These are phyloP conservation scores for Sanghuangporus sanghuang DNA, from an alignment of 1,284 basidiomycete genomes.

Conservation along the genomic window DNA sequence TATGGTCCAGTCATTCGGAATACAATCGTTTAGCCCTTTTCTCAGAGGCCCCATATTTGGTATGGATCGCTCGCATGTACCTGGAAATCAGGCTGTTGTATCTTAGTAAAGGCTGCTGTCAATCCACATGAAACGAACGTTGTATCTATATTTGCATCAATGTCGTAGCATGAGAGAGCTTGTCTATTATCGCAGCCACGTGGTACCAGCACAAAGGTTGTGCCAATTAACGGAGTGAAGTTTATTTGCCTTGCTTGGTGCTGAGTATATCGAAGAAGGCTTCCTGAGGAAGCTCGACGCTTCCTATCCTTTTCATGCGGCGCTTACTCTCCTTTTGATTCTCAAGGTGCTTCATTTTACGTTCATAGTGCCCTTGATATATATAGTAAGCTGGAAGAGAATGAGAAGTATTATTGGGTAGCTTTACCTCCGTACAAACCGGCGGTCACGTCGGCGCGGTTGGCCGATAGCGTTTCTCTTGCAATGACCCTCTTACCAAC, in stretches of 20 bases:
- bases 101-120: background rate
- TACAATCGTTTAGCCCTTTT: too few relatives aligned
- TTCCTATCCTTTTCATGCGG: constrained; percentile 81
- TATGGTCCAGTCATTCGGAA: background rate
- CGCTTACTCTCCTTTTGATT: constrained; percentile 92
- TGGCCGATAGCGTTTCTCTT: constrained; percentile 81
- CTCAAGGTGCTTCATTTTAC: constrained; percentile 88
- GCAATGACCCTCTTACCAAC: constrained; percentile 87
- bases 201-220: background rate
- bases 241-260: constrained; percentile 33
- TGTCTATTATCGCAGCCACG: background rate
- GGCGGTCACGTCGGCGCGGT: constrained; percentile 93
- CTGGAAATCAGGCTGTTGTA: too few relatives aligned
- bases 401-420: constrained; percentile 9
- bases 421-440: constrained; percentile 82
- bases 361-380: constrained; percentile 72
- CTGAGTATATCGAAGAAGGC: constrained; percentile 85
- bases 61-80: too few relatives aligned
- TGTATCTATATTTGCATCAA: background rate
- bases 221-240: constrained; percentile 3
- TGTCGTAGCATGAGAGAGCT: background rate
- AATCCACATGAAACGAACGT: background rate
- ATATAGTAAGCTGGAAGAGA: constrained; percentile 13
- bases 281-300: constrained; percentile 84
- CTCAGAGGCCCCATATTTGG: too few relatives aligned